These are phyloP conservation scores for Cucurbita argyrosperma DNA, from an alignment of 306 rosid species.

Conservation along the genomic window DNA sequence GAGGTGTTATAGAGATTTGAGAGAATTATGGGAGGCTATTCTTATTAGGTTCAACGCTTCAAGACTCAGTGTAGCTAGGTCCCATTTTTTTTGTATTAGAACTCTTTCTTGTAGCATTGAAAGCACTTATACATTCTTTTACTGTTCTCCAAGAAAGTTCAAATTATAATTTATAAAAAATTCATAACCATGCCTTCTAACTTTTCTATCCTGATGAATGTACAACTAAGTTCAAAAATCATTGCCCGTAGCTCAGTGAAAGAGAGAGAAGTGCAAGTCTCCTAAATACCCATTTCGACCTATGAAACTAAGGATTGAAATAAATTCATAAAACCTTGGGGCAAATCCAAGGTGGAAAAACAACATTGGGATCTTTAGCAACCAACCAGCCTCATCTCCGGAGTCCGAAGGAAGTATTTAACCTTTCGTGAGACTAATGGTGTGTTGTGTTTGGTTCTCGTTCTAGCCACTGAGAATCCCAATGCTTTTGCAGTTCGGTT, in stretches of 20 bases:
- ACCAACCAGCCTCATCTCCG: neutral
- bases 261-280: neutral
- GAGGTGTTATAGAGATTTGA: neutral
- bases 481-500: neutral
- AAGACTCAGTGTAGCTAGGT: neutral
- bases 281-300: neutral
- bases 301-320: neutral
- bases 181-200: neutral
- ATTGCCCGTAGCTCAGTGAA: neutral
- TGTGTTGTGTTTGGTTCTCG: neutral
- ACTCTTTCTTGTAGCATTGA: too few species aligned
- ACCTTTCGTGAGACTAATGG: neutral
- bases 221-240: neutral
- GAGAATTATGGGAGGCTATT: too few species aligned
- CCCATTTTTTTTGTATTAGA: too few species aligned
- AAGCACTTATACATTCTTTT: too few species aligned
- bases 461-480: neutral
- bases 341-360: neutral
- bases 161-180: too few species aligned
- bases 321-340: neutral
- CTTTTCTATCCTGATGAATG: neutral
- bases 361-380: neutral
- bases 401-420: neutral
- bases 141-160: too few species aligned
- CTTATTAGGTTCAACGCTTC: neutral